Percentiles rank a stretch among this genome's conserved stretches.
phyloP scores from a whole-genome alignment of 208 protist genomes.

The Leishmania gerbilli region DNA sequence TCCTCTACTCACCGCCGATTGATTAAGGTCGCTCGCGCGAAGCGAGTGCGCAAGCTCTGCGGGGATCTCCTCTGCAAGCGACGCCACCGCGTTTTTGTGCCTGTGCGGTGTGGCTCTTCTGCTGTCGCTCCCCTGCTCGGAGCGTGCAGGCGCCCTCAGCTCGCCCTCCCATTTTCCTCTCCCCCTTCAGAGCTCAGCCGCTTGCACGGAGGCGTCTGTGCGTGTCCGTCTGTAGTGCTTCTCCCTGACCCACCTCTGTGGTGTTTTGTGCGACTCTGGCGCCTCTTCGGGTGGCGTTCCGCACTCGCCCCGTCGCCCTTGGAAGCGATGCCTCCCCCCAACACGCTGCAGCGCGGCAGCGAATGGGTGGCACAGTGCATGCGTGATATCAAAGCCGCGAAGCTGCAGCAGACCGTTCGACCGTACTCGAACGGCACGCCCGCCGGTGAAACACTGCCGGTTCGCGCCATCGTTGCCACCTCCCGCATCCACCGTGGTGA shows the following conservation, averaged over 20 bases:
- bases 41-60: not conserved
- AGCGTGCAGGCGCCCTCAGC: not conserved
- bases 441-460: constrained; percentile 17
- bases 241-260: not conserved
- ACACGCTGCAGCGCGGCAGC: constrained; percentile 12
- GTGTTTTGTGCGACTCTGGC: not conserved
- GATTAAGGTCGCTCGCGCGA: not conserved
- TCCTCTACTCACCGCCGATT: not conserved
- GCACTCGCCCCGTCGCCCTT: not conserved
- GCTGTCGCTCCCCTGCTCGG: not conserved
- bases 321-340: constrained; percentile 6
- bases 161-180: not conserved
- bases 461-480: constrained; percentile 65
- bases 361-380: constrained; percentile 33
- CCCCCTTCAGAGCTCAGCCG: not conserved
- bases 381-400: constrained; percentile 25
- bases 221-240: not conserved
- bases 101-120: not conserved
- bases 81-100: not conserved
- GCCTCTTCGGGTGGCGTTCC: not conserved
- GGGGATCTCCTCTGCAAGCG: not conserved
- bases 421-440: constrained; percentile 7
- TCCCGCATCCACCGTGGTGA: constrained; percentile 62
- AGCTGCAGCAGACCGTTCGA: constrained; percentile 26
- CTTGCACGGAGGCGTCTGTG: not conserved